phyloP scores from a whole-genome alignment of 805 yeast species.

The Yarrowia osloensis region DNA sequence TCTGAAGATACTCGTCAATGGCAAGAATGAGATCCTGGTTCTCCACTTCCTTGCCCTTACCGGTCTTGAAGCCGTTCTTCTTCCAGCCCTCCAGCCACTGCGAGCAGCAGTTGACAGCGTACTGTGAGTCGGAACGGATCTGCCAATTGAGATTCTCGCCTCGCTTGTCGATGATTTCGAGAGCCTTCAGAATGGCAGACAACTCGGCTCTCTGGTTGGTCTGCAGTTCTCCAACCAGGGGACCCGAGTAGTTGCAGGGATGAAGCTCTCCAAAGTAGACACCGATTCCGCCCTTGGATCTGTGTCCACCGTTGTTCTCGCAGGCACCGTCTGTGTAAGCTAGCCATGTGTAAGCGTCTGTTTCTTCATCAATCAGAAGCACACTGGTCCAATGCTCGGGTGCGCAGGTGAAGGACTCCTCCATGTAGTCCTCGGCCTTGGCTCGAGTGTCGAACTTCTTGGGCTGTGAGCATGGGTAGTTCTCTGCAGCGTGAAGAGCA shows the following conservation, averaged over 20 bases:
- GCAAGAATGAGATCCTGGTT: constrained; percentile 19
- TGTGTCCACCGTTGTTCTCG: constrained; percentile 77
- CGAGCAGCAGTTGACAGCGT: constrained; percentile 53
- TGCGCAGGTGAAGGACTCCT: constrained; percentile 14
- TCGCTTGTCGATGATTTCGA: constrained; percentile 31
- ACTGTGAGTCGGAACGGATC: constrained; percentile 83
- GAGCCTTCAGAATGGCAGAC: constrained; percentile 39
- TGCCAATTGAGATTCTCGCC: constrained; percentile 67
- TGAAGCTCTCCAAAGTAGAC: constrained; percentile 49
- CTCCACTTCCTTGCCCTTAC: constrained; percentile 21
- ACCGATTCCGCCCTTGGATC: constrained; percentile 70
- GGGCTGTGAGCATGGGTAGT: constrained; percentile 28
- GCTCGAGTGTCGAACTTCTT: constrained; percentile 13
- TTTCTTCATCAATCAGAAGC: constrained; percentile 61
- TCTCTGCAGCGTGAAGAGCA: neutral
- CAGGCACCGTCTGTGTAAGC: constrained; percentile 49
- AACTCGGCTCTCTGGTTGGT: constrained; percentile 79
- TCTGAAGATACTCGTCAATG: constrained; percentile 23
- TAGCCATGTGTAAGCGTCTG: constrained; percentile 55
- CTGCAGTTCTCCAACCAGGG: neutral
- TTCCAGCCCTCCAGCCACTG: constrained; percentile 30
- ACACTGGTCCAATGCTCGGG: constrained; percentile 27
- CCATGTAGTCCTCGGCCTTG: constrained; percentile 24
- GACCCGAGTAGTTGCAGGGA: constrained; percentile 25
- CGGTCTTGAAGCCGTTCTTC: constrained; percentile 16